Evolutionary conservation across 2,329 filamentous ascomycete genomes (phyloP), one percentile per base, ranked within the genome.

Genomic region (Fonsecaea nubica): DNA sequence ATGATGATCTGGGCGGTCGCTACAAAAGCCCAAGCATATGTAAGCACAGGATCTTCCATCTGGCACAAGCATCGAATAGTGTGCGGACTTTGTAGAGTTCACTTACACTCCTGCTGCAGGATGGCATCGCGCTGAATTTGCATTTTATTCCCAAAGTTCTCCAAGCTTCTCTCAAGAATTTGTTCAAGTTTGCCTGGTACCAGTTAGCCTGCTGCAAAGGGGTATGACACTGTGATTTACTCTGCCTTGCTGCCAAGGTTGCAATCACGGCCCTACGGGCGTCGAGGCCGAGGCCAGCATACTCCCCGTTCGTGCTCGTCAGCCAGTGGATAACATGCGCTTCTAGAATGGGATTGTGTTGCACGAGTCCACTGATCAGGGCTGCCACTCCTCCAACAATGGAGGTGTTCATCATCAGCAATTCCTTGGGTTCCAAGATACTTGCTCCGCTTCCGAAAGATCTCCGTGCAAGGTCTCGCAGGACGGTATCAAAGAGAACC

Each of bases 111-210:
- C 84, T 99, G 95, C 74, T 93, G 91, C 45, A 95, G 75, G n/a
- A 91, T 86, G 4, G 93, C 89, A 0, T 90, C 87, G 77, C 98
- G 93, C 65, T 88, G 91, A 72, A 98, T 92, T 74, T 93, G 96
- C 10, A 98, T 81, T 58, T 90, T 87, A 73, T 97, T 93, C 0
- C 92, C 92, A 76, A 98, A 97, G 57, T 90, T 86, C 45, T 82
- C 82, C 57, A 97, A 80, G 57, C 84, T 86, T 74, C 88, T 92
- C 73, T 93, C 87, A 63, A 94, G 76, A 40, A 91, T 80, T 0
- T 76, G 80, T 4, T 83, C 79, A 1, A 92, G 78, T 21, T 78
- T 79, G 33, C 78, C 83, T 84, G 35, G 73, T 71, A 77, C 36
- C n/a, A n/a, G 58, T 64, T 30, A 65, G 62, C 30, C 75, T 10